phyloP scores from a whole-genome alignment of 306 rosid species.

The Betula pendula region DNA sequence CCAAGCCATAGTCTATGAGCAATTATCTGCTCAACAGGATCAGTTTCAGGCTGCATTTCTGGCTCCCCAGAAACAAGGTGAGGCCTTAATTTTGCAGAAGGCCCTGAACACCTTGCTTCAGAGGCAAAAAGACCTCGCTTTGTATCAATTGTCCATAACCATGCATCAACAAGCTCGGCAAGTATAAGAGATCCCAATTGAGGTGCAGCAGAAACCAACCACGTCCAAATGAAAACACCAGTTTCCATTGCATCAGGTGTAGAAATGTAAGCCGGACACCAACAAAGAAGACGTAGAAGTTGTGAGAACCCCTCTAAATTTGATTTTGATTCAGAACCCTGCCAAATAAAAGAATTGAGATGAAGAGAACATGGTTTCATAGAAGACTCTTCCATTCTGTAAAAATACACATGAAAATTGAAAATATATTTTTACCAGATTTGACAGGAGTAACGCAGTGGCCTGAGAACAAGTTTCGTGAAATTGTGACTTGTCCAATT shows the following conservation, averaged over 20 bases:
- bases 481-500: constrained; percentile 80
- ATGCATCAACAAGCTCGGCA: constrained; percentile 98
- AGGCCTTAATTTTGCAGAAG: constrained; percentile 91
- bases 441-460: constrained; percentile 86
- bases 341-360: constrained; percentile 47
- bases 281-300: constrained; percentile 97
- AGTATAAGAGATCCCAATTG: constrained; percentile 89
- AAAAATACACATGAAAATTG: constrained; percentile 15
- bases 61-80: constrained; percentile 95
- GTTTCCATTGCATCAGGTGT: constrained; percentile 95
- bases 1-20: constrained; percentile 98
- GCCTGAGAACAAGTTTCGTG: constrained; percentile 98
- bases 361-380: constrained; percentile 21
- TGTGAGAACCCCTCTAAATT: constrained; percentile 92
- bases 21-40: constrained; percentile 89
- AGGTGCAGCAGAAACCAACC: constrained; percentile 99
- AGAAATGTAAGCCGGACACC: constrained; percentile 98
- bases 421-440: constrained; percentile 62
- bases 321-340: constrained; percentile 85
- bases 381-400: constrained; percentile 16
- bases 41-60: constrained; percentile 56
- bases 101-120: constrained; percentile 73
- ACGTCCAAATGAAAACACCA: constrained; percentile 97
- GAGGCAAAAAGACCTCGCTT: constrained; percentile 91
- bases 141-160: constrained; percentile 99